Evolutionary conservation across 2,329 filamentous ascomycete species (phyloP), one percentile per base, ranked within the genome.

Genomic region (Sporothrix variecibatus): DNA sequence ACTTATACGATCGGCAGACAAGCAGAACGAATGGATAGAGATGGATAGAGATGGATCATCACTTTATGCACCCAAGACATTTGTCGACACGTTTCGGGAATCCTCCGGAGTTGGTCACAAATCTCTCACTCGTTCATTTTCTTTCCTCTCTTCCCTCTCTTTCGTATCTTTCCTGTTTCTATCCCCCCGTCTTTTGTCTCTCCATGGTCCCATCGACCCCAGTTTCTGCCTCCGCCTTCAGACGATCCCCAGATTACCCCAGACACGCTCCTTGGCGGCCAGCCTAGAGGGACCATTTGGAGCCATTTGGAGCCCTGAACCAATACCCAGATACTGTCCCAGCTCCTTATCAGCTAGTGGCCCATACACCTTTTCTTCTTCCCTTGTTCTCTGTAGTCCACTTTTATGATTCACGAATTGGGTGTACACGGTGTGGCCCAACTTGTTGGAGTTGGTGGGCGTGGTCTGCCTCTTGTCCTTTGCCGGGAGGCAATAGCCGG

Each of bases 401-500:
- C 4, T n/a, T 17, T 40, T 62, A 62, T 38, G 58, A 62, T n/a
- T 62, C 58, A 62, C 58, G 31, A 62, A n/a, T 23, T 58, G 9
- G 17, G 58, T 62, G 31, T 15, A 38, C 6, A 40, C 7, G 9
- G 58, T 38, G 58, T 38, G 31, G 20, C 31, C 58, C 20, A 51
- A 17, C 7, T 6, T 51, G 49, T 51, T 3, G 49, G 9, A 4
- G 4, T 40, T 40, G 38, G 38, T 40, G 38, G 4, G 4, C 38
- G 4, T 40, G 38, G 38, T 40, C 4, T 9, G 38, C 2, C 53
- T 53, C 20, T 26, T 49, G 46, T 49, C 15, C 53, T 28, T 28
- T 56, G 53, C 53, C 53, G 53, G 53, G 53, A 56, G 53, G 53
- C 23, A 56, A 56, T 56, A 56, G 23, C 53, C 53, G 53, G n/a